These are phyloP conservation scores for Zasmidium cellare DNA, from an alignment of 2,329 filamentous ascomycete species.

Conservation along the genomic window DNA sequence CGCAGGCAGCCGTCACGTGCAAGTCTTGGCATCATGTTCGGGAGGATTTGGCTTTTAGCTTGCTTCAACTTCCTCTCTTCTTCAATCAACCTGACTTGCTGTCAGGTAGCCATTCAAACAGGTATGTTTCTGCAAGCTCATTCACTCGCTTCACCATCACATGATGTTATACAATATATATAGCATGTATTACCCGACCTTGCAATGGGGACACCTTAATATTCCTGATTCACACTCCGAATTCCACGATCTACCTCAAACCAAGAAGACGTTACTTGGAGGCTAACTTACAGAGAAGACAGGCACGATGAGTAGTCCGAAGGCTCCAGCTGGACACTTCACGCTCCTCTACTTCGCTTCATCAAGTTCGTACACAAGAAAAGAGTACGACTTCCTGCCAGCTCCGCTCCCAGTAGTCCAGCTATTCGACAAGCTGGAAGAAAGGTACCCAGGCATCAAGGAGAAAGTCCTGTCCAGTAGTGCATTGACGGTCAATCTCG, in stretches of 20 bases:
- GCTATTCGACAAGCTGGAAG: constrained; percentile 69
- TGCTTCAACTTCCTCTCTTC: neutral
- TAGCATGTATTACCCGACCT: constrained; percentile 53
- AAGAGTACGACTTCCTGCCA: constrained; percentile 63
- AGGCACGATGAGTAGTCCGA: constrained; percentile 41
- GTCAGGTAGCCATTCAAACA: neutral
- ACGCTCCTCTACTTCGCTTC: constrained; percentile 80
- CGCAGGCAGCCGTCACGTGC: too few relatives aligned
- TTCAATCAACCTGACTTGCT: neutral
- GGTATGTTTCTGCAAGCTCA: neutral
- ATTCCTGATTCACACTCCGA: neutral
- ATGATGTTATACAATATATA: constrained; percentile 28
- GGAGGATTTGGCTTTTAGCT: too few relatives aligned
- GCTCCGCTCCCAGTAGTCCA: constrained; percentile 64
- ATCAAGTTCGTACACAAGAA: constrained; percentile 70
- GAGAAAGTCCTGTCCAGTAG: constrained; percentile 69
- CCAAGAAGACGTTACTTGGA: too few relatives aligned
- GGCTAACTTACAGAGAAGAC: neutral
- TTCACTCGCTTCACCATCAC: constrained; percentile 30
- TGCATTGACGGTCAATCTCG: constrained; percentile 75
- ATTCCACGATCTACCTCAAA: too few relatives aligned
- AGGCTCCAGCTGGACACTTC: constrained; percentile 66
- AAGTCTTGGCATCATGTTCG: too few relatives aligned
- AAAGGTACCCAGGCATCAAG: constrained; percentile 68
- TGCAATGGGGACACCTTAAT: constrained; percentile 1